Percentiles rank a stretch among this genome's conserved stretches.
Conservation (phyloP, 2,329 filamentous ascomycete species). For the Dactylonectria estremocensis region DNA sequence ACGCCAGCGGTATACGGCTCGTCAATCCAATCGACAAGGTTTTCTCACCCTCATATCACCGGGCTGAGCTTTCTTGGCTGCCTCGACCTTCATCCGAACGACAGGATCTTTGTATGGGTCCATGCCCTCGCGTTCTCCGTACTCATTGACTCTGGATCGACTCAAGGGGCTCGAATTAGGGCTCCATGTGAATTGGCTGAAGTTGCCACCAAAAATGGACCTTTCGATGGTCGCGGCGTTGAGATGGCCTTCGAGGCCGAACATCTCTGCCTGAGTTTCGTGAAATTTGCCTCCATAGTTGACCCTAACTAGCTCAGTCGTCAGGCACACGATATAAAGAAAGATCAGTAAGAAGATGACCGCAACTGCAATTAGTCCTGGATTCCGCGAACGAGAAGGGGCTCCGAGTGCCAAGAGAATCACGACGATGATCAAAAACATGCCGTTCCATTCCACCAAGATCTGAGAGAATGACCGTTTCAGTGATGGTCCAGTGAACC, state of each 20-base stretch:
- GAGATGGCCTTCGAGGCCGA: slow-evolving; percentile 53
- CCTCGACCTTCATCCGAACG: slow-evolving; percentile 45
- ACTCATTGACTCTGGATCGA: slow-evolving; percentile 44
- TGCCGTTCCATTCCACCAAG: slow-evolving; percentile 41
- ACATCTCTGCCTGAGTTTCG: slow-evolving; percentile 50
- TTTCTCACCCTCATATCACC: slow-evolving; percentile 48
- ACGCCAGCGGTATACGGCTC: slow-evolving; percentile 13
- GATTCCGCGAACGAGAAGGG: slow-evolving; percentile 11
- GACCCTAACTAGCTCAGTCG: slow-evolving; percentile 44
- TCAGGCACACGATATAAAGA: slow-evolving; percentile 43
- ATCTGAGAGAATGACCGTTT: slow-evolving; percentile 40
- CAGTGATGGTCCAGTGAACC: slow-evolving; percentile 45
- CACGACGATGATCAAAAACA: slow-evolving; percentile 41
- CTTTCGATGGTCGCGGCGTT: slow-evolving; percentile 49
- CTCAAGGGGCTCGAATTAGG: slow-evolving; percentile 49
- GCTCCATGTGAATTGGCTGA: slow-evolving; percentile 50
- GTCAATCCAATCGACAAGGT: too few relatives aligned
- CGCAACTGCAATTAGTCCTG: slow-evolving; percentile 34
- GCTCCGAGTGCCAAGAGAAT: slow-evolving; percentile 37
- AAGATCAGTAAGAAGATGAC: slow-evolving; percentile 46
- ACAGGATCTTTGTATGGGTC: slow-evolving; percentile 47
- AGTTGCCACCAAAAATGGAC: slow-evolving; percentile 50
- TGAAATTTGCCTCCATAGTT: slow-evolving; percentile 51
- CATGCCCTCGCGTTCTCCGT: slow-evolving; percentile 46
- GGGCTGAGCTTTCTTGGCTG: slow-evolving; percentile 46